Base-by-base conservation (phyloP, 2,329 filamentous ascomycete genomes). In the Grosmannia penicillata region DNA sequence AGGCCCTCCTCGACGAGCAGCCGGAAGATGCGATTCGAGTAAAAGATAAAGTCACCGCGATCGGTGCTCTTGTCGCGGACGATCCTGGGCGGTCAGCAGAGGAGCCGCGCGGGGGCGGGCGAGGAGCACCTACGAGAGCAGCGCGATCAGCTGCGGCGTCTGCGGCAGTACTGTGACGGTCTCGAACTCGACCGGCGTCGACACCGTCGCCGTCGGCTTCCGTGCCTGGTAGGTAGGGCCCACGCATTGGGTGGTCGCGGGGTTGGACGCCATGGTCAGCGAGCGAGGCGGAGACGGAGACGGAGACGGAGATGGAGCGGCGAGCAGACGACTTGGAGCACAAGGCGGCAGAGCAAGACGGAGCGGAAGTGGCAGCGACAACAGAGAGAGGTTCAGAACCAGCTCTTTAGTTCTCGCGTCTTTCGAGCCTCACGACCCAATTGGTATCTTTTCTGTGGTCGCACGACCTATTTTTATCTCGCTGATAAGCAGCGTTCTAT, bases 21-120 rank as follows among this genome's bases (percentile, higher is more conserved):
- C 24, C 91, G 84, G 57, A 96, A 96, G 57, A 98, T 96, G 43
- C 91, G 78, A 62, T 98, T 98, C 31, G 87, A 94, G 65, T 96
- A 94, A 64, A 98, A 98, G 55, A 98, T 95, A 58, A 98, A 98
- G 60, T 98, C 91, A 45, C 86, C 91, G 42, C 91, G 82, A 40
- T 80, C 75, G 6, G 91, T 98, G 48, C 80, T 73, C 58, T 82
- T 83, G 59, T 94, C 86, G 50, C 91, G 81, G 55, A 98, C 96
- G 72, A 95, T 95, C 45, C 89, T 96, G 52, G 7, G 9, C 3
- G 1, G 21, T 14, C 17, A 24, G 14, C 15, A 5, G 19, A 5
- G 13, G 27, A 28, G 22, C 14, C 8, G 13, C 19, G 15, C 8
- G 30, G 17, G 18, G 34, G 18, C 13, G 11, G n/a, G n/a, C 10